These are phyloP conservation scores for Diplodia sapinea DNA, from an alignment of 2,329 filamentous ascomycete species.

Conservation along the genomic window DNA sequence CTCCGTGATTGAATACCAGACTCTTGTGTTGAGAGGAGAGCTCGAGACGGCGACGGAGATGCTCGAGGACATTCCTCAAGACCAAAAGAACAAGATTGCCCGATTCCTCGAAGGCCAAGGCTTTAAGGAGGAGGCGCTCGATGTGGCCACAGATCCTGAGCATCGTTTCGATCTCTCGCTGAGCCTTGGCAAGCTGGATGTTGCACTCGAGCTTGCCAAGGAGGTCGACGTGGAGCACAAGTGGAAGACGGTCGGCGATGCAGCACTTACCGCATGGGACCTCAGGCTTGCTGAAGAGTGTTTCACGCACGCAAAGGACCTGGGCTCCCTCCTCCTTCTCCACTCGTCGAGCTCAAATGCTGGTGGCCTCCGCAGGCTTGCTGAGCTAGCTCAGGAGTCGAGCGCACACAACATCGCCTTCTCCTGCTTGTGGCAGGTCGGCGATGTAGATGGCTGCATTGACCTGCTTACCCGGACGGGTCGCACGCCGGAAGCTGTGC, in stretches of 20 bases:
- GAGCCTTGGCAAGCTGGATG: conserved; percentile 79
- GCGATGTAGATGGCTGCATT: conserved; percentile 80
- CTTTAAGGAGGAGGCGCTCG: conserved; percentile 92
- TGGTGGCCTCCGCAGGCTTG: conserved; percentile 74
- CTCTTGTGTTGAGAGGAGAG: conserved; percentile 88
- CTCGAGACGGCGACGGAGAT: conserved; percentile 90
- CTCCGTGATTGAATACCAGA: conserved; percentile 95
- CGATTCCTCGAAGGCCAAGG: conserved; percentile 97
- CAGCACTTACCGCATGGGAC: conserved; percentile 85
- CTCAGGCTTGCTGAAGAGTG: conserved; percentile 88
- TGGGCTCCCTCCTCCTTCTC: conserved; percentile 85
- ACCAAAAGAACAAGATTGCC: conserved; percentile 97
- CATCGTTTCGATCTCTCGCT: conserved; percentile 96
- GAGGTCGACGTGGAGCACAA: conserved; percentile 91
- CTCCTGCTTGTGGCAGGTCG: conserved; percentile 84
- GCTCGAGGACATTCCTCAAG: conserved; percentile 80
- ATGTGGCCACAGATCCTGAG: conserved; percentile 92
- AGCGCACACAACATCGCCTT: conserved; percentile 94
- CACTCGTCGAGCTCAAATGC: conserved; percentile 85
- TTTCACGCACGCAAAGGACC: conserved; percentile 87
- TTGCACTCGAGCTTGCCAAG: conserved; percentile 82
- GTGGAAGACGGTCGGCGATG: conserved; percentile 97
- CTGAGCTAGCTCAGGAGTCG: conserved; percentile 73
- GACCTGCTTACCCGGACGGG: conserved; percentile 79
- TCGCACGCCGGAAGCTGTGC: conserved; percentile 80